Base-by-base conservation (phyloP, 768 basidiomycete species). In the Agrocybe praecox region DNA sequence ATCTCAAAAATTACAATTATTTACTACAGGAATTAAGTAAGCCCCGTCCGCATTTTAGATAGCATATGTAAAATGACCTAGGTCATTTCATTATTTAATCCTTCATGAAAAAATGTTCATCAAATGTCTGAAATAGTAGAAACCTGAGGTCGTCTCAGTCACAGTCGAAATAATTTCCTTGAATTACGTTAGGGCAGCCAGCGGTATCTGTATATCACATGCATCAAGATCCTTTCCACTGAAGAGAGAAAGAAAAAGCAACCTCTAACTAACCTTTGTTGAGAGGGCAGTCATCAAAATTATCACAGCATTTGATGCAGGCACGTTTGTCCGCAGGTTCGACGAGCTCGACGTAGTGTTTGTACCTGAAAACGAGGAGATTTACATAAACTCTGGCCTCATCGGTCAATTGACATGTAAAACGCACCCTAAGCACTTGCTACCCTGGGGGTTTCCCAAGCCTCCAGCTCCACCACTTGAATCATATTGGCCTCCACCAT, bases 231-330 rank as follows among this genome's bases (percentile, higher is more conserved):
- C 18, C 12, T 9, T 21, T 43, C 45, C n/a, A n/a, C n/a, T n/a
- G n/a, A 46, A 32, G 12, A n/a, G 6, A 18, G 17, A 17, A 19
- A 26, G 32, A 32, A 46, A 44, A 36, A 2, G 17, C 26, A 9
- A 29, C 9, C 9, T 5, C 26, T 19, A 21, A 22, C 65, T 10
- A 55, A 80, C 82, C 82, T 65, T 70, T 73, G 60, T 78, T 69
- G 14, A 74, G 65, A 6, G 81, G 82, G 62, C 83, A 85, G 62
- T 84, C 83, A 6, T 74, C 71, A 6, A 71, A 73, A 54, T 83
- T 77, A 57, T 84, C 80, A 59, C 83, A 85, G 65, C 83, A 85
- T 65, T 76, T 82, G 65, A 85, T 82, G 65, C 83, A 85, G 10
- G 82, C 82, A 2, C 83, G 78, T 2, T 64, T 62, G 14, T 70